Evolutionary conservation across 345 rosid genomes (phyloP).

Genomic region (Sonneratia caseolaris): DNA sequence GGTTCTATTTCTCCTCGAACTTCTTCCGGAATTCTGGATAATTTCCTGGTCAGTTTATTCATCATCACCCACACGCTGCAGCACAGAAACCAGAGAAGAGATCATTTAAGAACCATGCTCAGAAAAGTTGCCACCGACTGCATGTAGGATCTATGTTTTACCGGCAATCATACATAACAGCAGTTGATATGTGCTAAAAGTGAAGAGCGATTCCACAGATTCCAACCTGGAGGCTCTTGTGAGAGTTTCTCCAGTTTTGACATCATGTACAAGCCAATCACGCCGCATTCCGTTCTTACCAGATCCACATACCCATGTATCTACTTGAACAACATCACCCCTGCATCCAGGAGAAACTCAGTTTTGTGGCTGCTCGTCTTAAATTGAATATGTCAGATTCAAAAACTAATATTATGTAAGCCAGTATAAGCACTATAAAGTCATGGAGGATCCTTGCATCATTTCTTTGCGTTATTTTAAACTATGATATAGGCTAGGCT

Average conservation of each 20-base stretch:
- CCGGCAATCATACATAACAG: not conserved
- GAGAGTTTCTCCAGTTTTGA: constrained; percentile 31
- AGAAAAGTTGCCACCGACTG: not conserved
- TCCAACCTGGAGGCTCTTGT: constrained; percentile 41
- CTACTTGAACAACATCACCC: constrained; percentile 44
- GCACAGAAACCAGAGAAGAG: constrained; percentile 6
- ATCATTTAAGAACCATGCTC: not conserved
- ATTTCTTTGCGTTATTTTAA: too few species aligned
- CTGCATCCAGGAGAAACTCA: constrained; percentile 11
- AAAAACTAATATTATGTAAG: too few species aligned
- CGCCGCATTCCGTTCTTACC: constrained; percentile 49
- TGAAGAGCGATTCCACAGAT: not conserved
- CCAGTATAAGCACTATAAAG: not conserved
- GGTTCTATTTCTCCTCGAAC: constrained; percentile 85
- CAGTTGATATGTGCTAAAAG: not conserved
- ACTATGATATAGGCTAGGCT: too few species aligned
- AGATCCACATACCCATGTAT: constrained; percentile 37
- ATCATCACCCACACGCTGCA: constrained; percentile 98
- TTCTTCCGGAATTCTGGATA: constrained; percentile 88
- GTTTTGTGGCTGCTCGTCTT: not conserved
- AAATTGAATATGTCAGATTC: not conserved
- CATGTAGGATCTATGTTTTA: not conserved
- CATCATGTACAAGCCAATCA: constrained; percentile 36
- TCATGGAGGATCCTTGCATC: too few species aligned
- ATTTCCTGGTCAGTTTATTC: constrained; percentile 87